Base-by-base conservation (phyloP, 1,284 basidiomycete genomes). In the Amylostereum areolatum region DNA sequence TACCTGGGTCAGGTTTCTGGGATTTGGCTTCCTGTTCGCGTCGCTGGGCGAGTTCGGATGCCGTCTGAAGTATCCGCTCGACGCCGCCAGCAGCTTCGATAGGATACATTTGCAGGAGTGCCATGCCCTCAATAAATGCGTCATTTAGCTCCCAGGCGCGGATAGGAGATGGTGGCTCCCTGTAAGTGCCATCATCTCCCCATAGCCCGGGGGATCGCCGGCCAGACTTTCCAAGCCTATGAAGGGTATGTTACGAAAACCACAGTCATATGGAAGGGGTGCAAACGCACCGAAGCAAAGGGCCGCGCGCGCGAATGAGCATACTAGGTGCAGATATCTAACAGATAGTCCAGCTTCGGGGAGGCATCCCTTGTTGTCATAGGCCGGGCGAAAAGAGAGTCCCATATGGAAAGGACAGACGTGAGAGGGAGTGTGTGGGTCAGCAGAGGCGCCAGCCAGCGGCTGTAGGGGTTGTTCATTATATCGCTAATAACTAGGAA, bases 391-490 rank as follows among this genome's bases (percentile, higher is more conserved):
- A 89, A 84, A 4, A 90, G 56, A 2, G 76, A 74, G 60, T 90
- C 87, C 88, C 88, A 90, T 2, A 80, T 64, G 9, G 74, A 70
- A 30, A 85, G 67, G 5, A 86, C 70, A 4, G 78, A 74, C 2
- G 74, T 59, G 11, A 87, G 58, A 0, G 87, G 83, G 12, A 90
- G 62, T 1, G 86, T 85, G 56, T 88, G 86, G 0, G 84, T 77
- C 25, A 90, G 66, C 6, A 90, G 58, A 8, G 85, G 77, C n/a
- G 84, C 78, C 8, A 90, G 68, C 87, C 87, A 90, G 42, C 81
- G 83, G 64, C 87, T 89, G 50, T 25, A 53, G 29, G 35, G 5
- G 12, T 36, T 18, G 18, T 18, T 31, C 29, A 43, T 32, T 33
- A 49, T 27, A 25, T 42, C 43, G 47, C 42, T 31, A 8, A 50